Conservation (phyloP, 2,329 filamentous ascomycete genomes). For the Aspergillus japonicus region DNA sequence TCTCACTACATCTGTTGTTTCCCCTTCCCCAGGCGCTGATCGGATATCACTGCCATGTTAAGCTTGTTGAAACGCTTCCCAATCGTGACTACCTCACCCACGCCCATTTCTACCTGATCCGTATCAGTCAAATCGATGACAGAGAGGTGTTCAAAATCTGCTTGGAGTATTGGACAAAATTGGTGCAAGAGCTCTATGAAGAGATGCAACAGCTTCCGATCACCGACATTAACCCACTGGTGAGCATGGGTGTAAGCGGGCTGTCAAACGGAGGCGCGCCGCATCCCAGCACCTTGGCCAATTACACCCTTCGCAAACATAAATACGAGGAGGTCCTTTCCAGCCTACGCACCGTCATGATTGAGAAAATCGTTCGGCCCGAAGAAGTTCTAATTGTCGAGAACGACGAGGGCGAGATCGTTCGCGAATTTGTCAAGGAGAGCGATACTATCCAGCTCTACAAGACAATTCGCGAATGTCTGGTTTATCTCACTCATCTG, state of each 20-base stretch:
- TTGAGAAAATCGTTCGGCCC: constrained; percentile 98
- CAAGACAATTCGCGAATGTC: constrained; percentile 95
- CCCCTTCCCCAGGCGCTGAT: not conserved
- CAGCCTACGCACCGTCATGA: constrained; percentile 95
- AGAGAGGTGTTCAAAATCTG: constrained; percentile 99
- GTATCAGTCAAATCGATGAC: constrained; percentile 97
- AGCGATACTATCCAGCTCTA: constrained; percentile 98
- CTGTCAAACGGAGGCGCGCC: constrained; percentile 78
- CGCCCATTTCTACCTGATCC: constrained; percentile 95
- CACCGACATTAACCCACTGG: constrained; percentile 85
- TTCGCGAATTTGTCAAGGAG: constrained; percentile 98
- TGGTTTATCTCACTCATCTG: constrained; percentile 95
- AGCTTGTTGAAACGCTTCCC: constrained; percentile 92
- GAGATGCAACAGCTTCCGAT: constrained; percentile 97
- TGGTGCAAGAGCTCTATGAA: constrained; percentile 96
- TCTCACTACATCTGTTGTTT: not conserved
- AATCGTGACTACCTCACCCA: constrained; percentile 94
- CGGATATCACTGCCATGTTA: constrained; percentile 8
- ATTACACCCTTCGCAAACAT: constrained; percentile 93
- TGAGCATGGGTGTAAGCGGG: constrained; percentile 70
- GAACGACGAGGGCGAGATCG: constrained; percentile 98
- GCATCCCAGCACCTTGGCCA: constrained; percentile 78
- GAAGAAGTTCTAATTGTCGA: constrained; percentile 99
- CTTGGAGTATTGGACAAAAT: constrained; percentile 97
- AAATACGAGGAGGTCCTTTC: constrained; percentile 94